These are phyloP conservation scores for Grosmannia huntii DNA, from an alignment of 2,329 filamentous ascomycete genomes.

Conservation along the genomic window DNA sequence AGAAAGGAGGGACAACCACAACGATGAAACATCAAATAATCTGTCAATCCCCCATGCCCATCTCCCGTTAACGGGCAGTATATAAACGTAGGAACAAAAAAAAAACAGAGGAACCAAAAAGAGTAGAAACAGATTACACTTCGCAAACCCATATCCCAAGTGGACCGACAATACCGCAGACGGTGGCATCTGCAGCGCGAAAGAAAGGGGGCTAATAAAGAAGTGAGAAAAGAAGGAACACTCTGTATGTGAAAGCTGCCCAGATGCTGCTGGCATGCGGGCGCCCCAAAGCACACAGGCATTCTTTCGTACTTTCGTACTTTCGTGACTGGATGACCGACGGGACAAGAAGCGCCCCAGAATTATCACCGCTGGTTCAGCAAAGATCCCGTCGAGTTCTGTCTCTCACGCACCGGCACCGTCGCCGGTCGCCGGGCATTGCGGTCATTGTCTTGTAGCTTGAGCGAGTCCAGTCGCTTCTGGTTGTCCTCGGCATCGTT, in stretches of 20 bases:
- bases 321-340: background rate
- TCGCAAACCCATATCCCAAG: slow-evolving; percentile 1
- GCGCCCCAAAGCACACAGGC: slow-evolving; percentile 11
- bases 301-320: slow-evolving; percentile 3
- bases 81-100: background rate
- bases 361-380: slow-evolving; percentile 34
- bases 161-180: background rate
- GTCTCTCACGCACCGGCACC: slow-evolving; percentile 32
- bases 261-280: slow-evolving; percentile 5
- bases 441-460: slow-evolving; percentile 71
- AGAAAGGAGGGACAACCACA: too few relatives aligned
- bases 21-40: too few relatives aligned
- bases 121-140: background rate
- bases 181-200: background rate
- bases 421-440: slow-evolving; percentile 34
- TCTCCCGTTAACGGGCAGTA: background rate
- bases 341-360: background rate
- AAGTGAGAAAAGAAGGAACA: background rate
- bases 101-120: background rate
- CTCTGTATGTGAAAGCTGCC: background rate
- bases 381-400: slow-evolving; percentile 43
- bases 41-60: background rate
- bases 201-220: background rate
- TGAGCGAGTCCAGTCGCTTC: slow-evolving; percentile 77
- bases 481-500: slow-evolving; percentile 76